Evolutionary conservation across 139 green algal species (phyloP), one percentile per base, ranked within the genome.

Genomic region (Parachlorella kessleri): DNA sequence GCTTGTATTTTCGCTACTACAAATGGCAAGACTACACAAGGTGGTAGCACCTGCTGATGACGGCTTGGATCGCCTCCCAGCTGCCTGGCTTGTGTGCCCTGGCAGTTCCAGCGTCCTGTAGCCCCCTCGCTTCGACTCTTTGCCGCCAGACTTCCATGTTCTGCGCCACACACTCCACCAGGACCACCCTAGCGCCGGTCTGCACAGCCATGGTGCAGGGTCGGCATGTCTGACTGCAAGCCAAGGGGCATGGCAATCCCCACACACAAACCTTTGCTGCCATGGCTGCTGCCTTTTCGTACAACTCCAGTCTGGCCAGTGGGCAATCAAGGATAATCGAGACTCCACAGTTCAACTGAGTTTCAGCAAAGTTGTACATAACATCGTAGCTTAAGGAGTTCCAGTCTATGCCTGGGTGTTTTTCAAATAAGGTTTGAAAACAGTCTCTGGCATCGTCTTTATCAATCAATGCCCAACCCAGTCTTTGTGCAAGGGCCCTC

Each of bases 391-490:
- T 90, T 0, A 97, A 64, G 2, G 33, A 72, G 64, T 97, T 97
- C 75, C 89, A 88, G 68, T 89, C 79, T 28, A 82, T 55, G 38
- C 24, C 24, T 2, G 55, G 40, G 66, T 82, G 67, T 14, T 30
- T 10, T 6, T 68, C 69, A 7, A 36, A 37, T 23, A 78, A 55
- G 1, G 53, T 38, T 38, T 83, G 66, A 9, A 83, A 70, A 18
- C 66, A 6, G 81, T 96, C 88, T 6, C 91, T 76, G 0, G 84
- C 83, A 42, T 97, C 93, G 66, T 97, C 93, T 33, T 97, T 97
- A 80, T 97, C 93, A 1, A 93, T 73, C 0, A 97, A 59, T 1
- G 93, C 82, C 66, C 84, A 92, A 2, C 36, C 32, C 38, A 97
- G 68, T 14, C 36, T 8, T 2, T 41, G 21, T 0, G 89, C 85